Percentiles rank a stretch among this genome's conserved stretches.
Evolutionary conservation across 768 basidiomycete genomes (phyloP).

Genomic region (Grammothele lineata): DNA sequence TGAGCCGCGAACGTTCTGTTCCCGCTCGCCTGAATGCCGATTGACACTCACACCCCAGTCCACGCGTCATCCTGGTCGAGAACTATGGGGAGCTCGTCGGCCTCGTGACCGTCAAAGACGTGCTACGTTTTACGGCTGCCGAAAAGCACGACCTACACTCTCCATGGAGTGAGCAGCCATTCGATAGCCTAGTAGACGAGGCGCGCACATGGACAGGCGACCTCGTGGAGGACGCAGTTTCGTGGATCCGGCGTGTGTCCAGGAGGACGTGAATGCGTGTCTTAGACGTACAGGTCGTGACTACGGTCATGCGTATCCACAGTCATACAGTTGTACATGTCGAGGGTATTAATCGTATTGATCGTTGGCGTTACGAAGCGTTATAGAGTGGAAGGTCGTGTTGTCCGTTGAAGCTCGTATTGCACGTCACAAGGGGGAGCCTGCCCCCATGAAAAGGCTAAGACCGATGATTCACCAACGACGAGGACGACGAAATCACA

Average conservation of each 20-base stretch:
- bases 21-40: background rate
- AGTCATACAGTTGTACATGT: too few species aligned
- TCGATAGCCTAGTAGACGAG: conserved; percentile 25
- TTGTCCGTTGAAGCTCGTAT: too few species aligned
- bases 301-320: too few species aligned
- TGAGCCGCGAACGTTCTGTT: conserved; percentile 40
- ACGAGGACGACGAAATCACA: too few species aligned
- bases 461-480: too few species aligned
- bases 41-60: conserved; percentile 42
- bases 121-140: conserved; percentile 73
- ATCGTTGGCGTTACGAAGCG: too few species aligned
- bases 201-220: conserved; percentile 19
- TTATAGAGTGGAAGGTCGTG: too few species aligned
- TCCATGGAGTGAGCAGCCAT: conserved; percentile 23
- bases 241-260: conserved; percentile 10
- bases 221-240: conserved; percentile 4
- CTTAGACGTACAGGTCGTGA: too few species aligned
- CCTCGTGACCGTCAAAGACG: conserved; percentile 94
- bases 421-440: too few species aligned
- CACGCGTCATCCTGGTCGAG: conserved; percentile 94
- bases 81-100: conserved; percentile 79
- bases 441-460: too few species aligned
- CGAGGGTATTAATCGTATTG: too few species aligned
- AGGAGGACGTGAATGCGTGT: conserved; percentile 14
- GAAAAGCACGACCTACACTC: conserved; percentile 21